Evolutionary conservation across 306 rosid genomes (phyloP).

Genomic region (Rubus parviflorus): DNA sequence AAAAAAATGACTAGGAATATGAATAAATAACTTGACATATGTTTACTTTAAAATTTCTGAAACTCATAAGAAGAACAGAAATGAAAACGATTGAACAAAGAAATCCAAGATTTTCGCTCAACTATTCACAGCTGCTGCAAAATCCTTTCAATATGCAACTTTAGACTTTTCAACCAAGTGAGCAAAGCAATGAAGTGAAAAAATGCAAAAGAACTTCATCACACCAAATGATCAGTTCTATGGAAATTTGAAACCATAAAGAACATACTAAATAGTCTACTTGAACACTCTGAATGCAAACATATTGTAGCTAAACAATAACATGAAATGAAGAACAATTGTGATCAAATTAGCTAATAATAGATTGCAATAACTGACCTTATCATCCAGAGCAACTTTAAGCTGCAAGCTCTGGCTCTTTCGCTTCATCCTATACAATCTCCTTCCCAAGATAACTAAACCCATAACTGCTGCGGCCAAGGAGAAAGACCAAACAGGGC

Average conservation of each 20-base stretch:
- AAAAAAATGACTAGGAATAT: not conserved
- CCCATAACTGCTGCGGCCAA: slow-evolving; percentile 83
- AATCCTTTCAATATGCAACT: not conserved
- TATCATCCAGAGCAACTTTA: slow-evolving; percentile 84
- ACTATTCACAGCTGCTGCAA: not conserved
- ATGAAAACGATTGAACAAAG: not conserved
- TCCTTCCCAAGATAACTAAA: slow-evolving; percentile 66
- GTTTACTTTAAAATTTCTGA: not conserved
- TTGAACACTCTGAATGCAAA: not conserved
- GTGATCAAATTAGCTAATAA: not conserved
- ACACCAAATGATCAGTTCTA: not conserved
- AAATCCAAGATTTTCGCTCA: not conserved
- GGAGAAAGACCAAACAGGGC: slow-evolving; percentile 80
- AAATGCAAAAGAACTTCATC: not conserved
- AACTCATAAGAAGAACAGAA: not conserved
- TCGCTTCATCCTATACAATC: slow-evolving; percentile 66
- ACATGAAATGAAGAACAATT: not conserved
- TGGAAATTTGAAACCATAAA: not conserved
- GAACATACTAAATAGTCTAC: not conserved
- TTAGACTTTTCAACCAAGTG: not conserved
- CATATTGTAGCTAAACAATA: not conserved
- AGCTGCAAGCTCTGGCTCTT: slow-evolving; percentile 74
- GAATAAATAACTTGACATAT: not conserved
- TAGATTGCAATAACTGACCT: slow-evolving; percentile 49
- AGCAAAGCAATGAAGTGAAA: not conserved